Conservation (phyloP, 2,329 filamentous ascomycete species). For the Neopestalotiopsis sp. region DNA sequence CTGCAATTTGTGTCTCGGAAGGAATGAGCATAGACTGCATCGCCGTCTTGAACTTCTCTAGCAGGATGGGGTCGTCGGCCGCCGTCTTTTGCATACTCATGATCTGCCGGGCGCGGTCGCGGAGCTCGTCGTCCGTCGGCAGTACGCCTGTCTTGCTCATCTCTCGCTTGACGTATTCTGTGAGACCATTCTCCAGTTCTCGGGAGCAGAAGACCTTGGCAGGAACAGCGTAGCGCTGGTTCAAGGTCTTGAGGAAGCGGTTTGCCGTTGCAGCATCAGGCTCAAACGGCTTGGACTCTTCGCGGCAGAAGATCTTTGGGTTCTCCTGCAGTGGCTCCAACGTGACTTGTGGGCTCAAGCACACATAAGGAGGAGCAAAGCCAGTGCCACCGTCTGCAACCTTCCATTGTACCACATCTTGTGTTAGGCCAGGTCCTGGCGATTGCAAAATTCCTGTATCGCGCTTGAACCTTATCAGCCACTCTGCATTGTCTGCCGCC, state of each 20-base stretch:
- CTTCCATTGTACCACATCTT: conserved; percentile 47
- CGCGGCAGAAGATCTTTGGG: conserved; percentile 39
- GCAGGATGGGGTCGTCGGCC: conserved; percentile 58
- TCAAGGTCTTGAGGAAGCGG: conserved; percentile 52
- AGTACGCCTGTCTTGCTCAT: conserved; percentile 45
- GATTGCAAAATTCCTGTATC: conserved; percentile 56
- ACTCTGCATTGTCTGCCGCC: conserved; percentile 67
- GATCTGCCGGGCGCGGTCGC: conserved; percentile 54
- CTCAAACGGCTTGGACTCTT: conserved; percentile 47
- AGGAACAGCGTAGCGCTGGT: conserved; percentile 50
- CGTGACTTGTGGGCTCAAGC: conserved; percentile 44
- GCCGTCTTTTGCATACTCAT: conserved; percentile 52
- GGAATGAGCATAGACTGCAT: background rate
- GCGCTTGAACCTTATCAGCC: conserved; percentile 68
- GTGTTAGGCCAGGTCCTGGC: conserved; percentile 56
- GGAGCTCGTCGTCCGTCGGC: conserved; percentile 54
- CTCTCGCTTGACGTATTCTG: conserved; percentile 51
- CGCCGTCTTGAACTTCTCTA: conserved; percentile 57
- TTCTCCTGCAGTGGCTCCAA: conserved; percentile 41
- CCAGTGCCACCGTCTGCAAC: conserved; percentile 57
- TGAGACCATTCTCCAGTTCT: conserved; percentile 61
- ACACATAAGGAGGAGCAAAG: conserved; percentile 61
- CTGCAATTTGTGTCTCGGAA: background rate
- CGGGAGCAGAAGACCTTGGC: conserved; percentile 62
- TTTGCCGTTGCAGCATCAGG: conserved; percentile 52